Base-by-base conservation (phyloP, 352 stramenopile genomes). In the Plasmopara viticola region DNA sequence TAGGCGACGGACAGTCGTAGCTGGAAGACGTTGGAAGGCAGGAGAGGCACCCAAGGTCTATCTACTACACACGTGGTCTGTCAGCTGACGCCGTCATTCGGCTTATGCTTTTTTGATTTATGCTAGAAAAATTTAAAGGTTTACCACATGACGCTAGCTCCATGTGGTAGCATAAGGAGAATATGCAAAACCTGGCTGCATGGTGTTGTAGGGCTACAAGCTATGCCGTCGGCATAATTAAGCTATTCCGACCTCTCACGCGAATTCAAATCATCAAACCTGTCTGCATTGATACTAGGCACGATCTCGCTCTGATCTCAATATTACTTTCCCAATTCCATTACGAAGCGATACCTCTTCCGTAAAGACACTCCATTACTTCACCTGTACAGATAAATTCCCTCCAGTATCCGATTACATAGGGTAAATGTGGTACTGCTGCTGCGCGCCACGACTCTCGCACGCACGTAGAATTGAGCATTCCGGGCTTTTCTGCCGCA, bases 181-280 rank as follows among this genome's bases (percentile, higher is more conserved):
- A 14, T 8, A 41, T 41, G n/a, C 13, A 41, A 17, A 41, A 13
- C 37, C 8, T 13, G 14, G 37, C 37, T 41, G 13, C 37, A 41
- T 41, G 14, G 12, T 41, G 12, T 41, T 17, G 37, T 41, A 15
- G 37, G 13, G 37, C 37, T 41, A 41, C 18, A 6, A 17, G 37
- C 37, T 41, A 41, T 41, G 37, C 37, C 37, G 37, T 41, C 37
- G 4, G 33, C 33, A 38, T 38, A 14, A 14, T 38, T 37, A 35
- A 28, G 17, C 48, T 55, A 57, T 52, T 62, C 54, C 54, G 48
- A 53, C 54, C 47, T 34, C 29, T 58, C 47, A 65, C 58, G 51
- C 47, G 40, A 56, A 53, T 62, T 56, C 59, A 67, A 62, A 67
- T 67, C 59, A 39, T 15, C 31, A 51, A 49, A 66, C 43, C 53